Evolutionary conservation across 202 grass and related monocot genomes (phyloP).

Genomic region (Cymbopogon flexuosus): DNA sequence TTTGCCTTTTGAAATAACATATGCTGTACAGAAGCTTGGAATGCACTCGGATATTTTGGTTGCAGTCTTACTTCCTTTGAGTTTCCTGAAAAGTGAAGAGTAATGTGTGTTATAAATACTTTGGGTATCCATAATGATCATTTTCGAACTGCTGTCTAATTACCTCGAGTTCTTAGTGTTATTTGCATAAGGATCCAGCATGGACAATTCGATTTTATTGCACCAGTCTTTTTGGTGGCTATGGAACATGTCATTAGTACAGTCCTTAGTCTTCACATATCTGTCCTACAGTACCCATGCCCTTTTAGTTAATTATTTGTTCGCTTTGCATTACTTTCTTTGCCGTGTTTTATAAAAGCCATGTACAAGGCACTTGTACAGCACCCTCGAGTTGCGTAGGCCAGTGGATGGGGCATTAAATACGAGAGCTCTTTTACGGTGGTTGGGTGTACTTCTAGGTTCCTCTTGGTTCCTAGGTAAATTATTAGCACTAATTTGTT

Average conservation of each 20-base stretch:
- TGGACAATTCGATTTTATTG: neutral
- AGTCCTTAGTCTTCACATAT: neutral
- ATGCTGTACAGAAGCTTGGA: slow-evolving; percentile 84
- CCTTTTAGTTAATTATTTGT: neutral
- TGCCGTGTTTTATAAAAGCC: neutral
- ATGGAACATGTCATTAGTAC: neutral
- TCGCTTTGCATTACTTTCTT: neutral
- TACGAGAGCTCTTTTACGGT: neutral
- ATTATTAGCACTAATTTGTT: too few relatives aligned
- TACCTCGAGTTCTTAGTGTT: neutral
- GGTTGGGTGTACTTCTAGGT: too few relatives aligned
- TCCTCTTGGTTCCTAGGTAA: too few relatives aligned
- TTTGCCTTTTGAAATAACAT: slow-evolving; percentile 77
- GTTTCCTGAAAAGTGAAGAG: slow-evolving; percentile 64
- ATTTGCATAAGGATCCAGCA: slow-evolving; percentile 12
- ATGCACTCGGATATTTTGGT: slow-evolving; percentile 69
- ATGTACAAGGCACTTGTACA: slow-evolving; percentile 17
- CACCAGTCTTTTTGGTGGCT: neutral
- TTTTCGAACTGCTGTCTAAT: neutral
- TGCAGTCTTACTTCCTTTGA: slow-evolving; percentile 57
- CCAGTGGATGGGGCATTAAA: neutral
- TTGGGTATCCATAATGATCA: neutral
- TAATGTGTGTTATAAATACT: neutral
- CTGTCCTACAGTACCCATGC: neutral
- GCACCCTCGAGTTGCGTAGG: neutral